A percentile compares a stretch with the other conserved stretches of the same genome.
Conservation (phyloP, 202 grass and related monocot genomes). For the Saccharum hybrid region DNA sequence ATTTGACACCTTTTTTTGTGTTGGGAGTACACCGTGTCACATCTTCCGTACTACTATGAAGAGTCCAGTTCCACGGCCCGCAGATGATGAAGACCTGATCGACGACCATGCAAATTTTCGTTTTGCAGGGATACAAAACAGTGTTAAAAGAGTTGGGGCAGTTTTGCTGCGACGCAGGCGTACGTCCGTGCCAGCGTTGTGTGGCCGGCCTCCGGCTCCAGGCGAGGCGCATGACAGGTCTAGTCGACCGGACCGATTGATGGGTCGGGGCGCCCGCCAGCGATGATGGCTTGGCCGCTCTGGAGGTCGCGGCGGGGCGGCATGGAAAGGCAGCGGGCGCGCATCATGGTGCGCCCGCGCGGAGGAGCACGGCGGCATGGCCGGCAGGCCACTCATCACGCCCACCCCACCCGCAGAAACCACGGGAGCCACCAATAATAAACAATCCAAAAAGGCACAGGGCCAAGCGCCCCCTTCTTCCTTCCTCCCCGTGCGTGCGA, state of each 20-base stretch:
- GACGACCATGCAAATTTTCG: too few species aligned
- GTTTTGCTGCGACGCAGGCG: too few species aligned
- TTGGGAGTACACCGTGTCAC: too few species aligned
- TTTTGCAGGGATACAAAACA: too few species aligned
- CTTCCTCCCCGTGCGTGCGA: neutral
- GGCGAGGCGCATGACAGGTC: neutral
- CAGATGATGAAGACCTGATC: too few species aligned
- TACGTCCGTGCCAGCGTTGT: neutral
- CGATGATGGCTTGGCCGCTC: slow-evolving; percentile 4
- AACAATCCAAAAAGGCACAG: neutral
- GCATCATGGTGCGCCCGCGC: slow-evolving; percentile 43
- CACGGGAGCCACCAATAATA: neutral
- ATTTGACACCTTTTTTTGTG: too few species aligned
- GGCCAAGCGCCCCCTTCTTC: too few species aligned
- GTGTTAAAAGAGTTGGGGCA: too few species aligned
- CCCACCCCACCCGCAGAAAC: neutral
- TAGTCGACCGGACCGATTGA: neutral
- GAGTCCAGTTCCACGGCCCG: too few species aligned
- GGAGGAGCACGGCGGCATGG: slow-evolving; percentile 34
- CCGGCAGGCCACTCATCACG: slow-evolving; percentile 36
- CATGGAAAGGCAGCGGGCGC: slow-evolving; percentile 29
- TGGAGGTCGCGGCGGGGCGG: neutral
- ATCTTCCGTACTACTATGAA: too few species aligned
- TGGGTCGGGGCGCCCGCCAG: neutral
- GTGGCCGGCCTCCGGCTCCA: neutral